These are phyloP conservation scores for Solanum hybrid DNA, from an alignment of 305 asterid genomes.

Conservation along the genomic window DNA sequence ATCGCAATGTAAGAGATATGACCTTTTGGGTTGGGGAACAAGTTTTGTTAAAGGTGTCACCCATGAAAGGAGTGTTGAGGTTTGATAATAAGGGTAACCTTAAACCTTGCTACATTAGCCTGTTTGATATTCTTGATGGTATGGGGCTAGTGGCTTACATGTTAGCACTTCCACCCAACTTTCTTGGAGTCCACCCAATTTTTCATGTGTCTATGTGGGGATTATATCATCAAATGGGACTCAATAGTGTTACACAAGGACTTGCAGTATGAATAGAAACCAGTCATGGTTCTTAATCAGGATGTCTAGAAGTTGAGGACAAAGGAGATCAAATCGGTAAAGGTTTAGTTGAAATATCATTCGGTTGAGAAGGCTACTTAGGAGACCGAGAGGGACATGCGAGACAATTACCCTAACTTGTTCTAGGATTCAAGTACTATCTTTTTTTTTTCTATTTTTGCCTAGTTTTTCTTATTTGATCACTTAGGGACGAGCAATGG, in stretches of 20 bases:
- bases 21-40: neutral
- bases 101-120: neutral
- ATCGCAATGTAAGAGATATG: neutral
- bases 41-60: neutral
- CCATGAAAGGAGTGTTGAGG: neutral
- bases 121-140: neutral
- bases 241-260: neutral
- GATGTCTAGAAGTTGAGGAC: neutral
- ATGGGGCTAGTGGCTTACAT: neutral
- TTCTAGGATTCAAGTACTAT: no score
- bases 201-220: neutral
- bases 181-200: neutral
- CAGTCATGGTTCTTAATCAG: no score
- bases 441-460: neutral
- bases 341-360: no score
- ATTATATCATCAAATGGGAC: neutral
- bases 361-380: no score
- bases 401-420: neutral
- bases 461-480: no score
- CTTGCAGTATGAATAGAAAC: neutral
- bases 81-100: neutral
- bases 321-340: neutral
- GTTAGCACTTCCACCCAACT: neutral
- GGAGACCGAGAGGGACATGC: neutral
- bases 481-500: neutral